Conservation (phyloP, 148 eudicot species). For the Diospyros kaki region DNA sequence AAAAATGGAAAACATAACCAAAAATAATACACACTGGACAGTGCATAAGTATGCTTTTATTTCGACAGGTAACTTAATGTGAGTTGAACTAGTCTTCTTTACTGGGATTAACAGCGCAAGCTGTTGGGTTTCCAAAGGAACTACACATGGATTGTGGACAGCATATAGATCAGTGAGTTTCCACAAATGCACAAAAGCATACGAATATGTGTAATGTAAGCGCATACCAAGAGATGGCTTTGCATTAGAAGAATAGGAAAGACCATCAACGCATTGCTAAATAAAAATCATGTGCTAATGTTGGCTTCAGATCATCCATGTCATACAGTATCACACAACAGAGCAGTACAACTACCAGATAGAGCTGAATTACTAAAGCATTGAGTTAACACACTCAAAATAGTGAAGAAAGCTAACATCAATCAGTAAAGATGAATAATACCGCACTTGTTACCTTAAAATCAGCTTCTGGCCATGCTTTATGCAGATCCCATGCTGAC, state of each 20-base stretch:
- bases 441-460: slow-evolving; percentile 44
- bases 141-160: neutral
- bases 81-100: too few relatives aligned
- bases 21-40: too few relatives aligned
- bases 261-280: neutral
- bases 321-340: neutral
- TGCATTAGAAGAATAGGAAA: neutral
- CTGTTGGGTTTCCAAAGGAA: too few relatives aligned
- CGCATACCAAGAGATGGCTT: neutral
- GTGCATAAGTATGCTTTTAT: too few relatives aligned
- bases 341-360: neutral
- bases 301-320: neutral
- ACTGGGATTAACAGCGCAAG: too few relatives aligned
- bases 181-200: neutral
- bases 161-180: neutral
- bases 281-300: neutral
- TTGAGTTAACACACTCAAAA: neutral
- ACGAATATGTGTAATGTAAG: neutral
- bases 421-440: neutral
- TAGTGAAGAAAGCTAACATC: neutral
- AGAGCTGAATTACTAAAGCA: neutral
- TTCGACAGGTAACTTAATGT: too few relatives aligned
- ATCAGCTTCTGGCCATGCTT: slow-evolving; percentile 97
- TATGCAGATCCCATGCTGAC: slow-evolving; percentile 99
- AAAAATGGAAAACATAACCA: too few relatives aligned